Evolutionary conservation across 2,329 filamentous ascomycete species (phyloP).

Genomic region (Juglanconis sp.): DNA sequence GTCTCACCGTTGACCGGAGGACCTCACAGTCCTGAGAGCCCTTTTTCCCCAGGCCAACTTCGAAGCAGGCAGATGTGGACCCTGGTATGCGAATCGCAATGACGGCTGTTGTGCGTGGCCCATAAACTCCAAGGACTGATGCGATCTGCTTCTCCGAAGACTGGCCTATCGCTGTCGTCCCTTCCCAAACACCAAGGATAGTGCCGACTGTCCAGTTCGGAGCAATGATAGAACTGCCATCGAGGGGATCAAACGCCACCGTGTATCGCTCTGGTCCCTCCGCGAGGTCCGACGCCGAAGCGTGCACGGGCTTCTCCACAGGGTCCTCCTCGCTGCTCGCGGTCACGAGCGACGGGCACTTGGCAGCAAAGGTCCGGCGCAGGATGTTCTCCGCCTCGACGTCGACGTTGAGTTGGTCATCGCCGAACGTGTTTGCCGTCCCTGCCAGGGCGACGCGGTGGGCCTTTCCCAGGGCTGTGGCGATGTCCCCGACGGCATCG

Average conservation of each 20-base stretch:
- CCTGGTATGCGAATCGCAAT: conserved; percentile 50
- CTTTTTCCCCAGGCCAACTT: conserved; percentile 41
- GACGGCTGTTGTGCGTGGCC: conserved; percentile 53
- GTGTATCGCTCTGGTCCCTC: conserved; percentile 45
- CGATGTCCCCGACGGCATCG: conserved; percentile 41
- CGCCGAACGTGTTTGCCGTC: conserved; percentile 55
- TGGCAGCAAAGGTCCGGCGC: conserved; percentile 37
- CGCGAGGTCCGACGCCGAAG: not conserved
- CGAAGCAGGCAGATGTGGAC: conserved; percentile 40
- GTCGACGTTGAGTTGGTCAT: conserved; percentile 59
- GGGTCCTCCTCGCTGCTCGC: conserved; percentile 62
- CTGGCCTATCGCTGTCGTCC: conserved; percentile 40
- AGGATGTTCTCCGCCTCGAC: conserved; percentile 48
- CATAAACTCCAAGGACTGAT: conserved; percentile 51
- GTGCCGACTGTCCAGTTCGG: conserved; percentile 58
- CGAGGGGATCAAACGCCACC: conserved; percentile 61
- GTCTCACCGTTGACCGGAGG: conserved; percentile 37
- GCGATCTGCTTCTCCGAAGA: conserved; percentile 43
- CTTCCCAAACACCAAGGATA: conserved; percentile 59
- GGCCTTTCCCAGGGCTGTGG: conserved; percentile 39
- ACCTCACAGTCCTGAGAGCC: conserved; percentile 31
- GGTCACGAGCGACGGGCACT: conserved; percentile 43
- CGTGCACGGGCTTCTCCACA: conserved; percentile 37
- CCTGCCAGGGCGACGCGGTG: conserved; percentile 46
- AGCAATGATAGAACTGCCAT: conserved; percentile 59